A percentile compares a stretch with the other conserved stretches of the same genome.
Conservation (phyloP, 352 stramenopile genomes). For the Globisporangium sylvaticum region DNA sequence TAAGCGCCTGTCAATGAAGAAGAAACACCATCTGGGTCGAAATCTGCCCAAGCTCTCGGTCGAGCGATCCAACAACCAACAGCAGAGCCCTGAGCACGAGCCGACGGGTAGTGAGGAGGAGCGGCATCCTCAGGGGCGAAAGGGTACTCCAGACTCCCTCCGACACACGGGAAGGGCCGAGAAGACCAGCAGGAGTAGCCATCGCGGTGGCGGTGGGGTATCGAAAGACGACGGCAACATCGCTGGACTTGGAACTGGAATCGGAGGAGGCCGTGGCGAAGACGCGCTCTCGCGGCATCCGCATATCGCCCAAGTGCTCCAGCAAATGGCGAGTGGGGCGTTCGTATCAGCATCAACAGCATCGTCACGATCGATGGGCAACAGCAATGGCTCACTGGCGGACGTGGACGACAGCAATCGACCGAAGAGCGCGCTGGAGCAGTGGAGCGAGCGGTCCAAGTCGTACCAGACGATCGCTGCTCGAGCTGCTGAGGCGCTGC, state of each 20-base stretch:
- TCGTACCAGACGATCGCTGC: constrained; percentile 47
- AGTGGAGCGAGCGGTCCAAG: constrained; percentile 41
- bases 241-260: not conserved
- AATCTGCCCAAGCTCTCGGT: not conserved
- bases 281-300: constrained; percentile 38
- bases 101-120: not conserved
- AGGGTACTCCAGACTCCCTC: not conserved
- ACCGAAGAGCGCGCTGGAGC: constrained; percentile 16
- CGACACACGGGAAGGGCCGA: not conserved
- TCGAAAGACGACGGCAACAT: not conserved
- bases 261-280: constrained; percentile 13
- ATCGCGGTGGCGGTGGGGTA: not conserved
- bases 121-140: not conserved
- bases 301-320: constrained; percentile 40
- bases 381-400: not conserved
- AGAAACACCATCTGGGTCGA: not conserved
- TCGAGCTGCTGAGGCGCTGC: constrained; percentile 25
- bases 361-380: not conserved
- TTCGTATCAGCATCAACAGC: not conserved
- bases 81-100: not conserved
- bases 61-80: constrained; percentile 1
- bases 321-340: constrained; percentile 22
- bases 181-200: not conserved
- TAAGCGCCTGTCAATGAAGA: not conserved
- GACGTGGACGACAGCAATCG: not conserved